phyloP scores from a whole-genome alignment of 768 basidiomycete genomes.

The Mycena pura region DNA sequence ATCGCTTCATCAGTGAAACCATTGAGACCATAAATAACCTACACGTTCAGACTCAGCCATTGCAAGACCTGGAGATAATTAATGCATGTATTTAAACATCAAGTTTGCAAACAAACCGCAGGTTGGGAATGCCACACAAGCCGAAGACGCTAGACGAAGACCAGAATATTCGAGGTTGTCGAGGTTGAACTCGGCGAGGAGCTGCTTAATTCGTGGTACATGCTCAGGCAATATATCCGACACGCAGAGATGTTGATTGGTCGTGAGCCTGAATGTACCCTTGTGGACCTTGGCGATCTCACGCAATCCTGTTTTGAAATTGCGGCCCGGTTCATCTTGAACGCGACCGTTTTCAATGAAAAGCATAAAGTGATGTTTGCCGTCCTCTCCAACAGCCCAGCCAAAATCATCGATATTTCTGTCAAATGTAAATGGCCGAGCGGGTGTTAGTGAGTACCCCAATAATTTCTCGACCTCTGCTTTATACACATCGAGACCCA shows the following conservation, averaged over 20 bases:
- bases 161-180: slow-evolving; percentile 85
- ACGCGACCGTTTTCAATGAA: slow-evolving; percentile 99
- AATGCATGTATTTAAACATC: not conserved
- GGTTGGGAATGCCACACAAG: slow-evolving; percentile 97
- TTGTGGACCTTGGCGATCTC: slow-evolving; percentile 96
- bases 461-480: slow-evolving; percentile 89
- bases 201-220: slow-evolving; percentile 74
- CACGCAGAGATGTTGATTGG: slow-evolving; percentile 93
- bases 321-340: slow-evolving; percentile 88
- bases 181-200: slow-evolving; percentile 86
- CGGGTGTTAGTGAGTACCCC: slow-evolving; percentile 77
- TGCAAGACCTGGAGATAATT: slow-evolving; percentile 38
- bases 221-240: slow-evolving; percentile 82
- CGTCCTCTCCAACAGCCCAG: slow-evolving; percentile 88
- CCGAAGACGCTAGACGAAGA: slow-evolving; percentile 87
- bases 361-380: slow-evolving; percentile 88
- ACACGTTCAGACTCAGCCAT: slow-evolving; percentile 64
- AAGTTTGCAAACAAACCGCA: slow-evolving; percentile 63
- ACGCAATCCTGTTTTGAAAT: slow-evolving; percentile 91
- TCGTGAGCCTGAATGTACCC: slow-evolving; percentile 90
- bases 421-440: slow-evolving; percentile 81
- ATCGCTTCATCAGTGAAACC: slow-evolving; percentile 1
- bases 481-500: slow-evolving; percentile 89
- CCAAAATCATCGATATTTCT: slow-evolving; percentile 94
- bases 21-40: slow-evolving; percentile 27